A percentile compares a stretch with the other conserved stretches of the same genome.
These are phyloP conservation scores for Bruguiera sexangula DNA, from an alignment of 345 rosid genomes.

Conservation along the genomic window DNA sequence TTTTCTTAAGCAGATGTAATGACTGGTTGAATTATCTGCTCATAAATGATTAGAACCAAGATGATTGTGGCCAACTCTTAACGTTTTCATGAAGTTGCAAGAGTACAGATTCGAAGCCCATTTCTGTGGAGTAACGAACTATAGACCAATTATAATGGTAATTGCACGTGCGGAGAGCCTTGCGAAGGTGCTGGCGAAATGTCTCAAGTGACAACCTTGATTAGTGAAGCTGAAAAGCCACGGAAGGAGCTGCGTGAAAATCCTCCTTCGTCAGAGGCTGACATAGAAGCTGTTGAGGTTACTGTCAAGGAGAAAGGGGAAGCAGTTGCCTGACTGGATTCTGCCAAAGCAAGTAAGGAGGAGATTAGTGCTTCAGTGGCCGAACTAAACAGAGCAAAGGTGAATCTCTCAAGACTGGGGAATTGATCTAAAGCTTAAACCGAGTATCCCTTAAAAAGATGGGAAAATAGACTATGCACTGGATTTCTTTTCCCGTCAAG, in stretches of 20 bases:
- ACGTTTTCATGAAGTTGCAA: too few relatives aligned
- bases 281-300: slow-evolving; percentile 59
- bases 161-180: too few relatives aligned
- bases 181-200: slow-evolving; percentile 99
- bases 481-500: slow-evolving; percentile 54
- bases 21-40: too few relatives aligned
- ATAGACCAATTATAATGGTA: too few relatives aligned
- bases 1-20: too few relatives aligned
- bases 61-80: too few relatives aligned
- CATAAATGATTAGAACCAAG: too few relatives aligned
- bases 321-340: slow-evolving; percentile 54
- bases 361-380: slow-evolving; percentile 50
- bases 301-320: slow-evolving; percentile 60
- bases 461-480: slow-evolving; percentile 64
- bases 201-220: slow-evolving; percentile 92
- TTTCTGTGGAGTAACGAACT: too few relatives aligned
- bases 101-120: too few relatives aligned
- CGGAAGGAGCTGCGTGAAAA: slow-evolving; percentile 67
- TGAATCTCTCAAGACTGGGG: slow-evolving; percentile 40
- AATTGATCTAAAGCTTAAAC: slow-evolving; percentile 69
- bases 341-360: slow-evolving; percentile 56
- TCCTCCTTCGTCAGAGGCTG: slow-evolving; percentile 83
- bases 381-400: slow-evolving; percentile 60
- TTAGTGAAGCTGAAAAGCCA: slow-evolving; percentile 54
- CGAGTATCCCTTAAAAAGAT: slow-evolving; percentile 75